Base-by-base conservation (phyloP, 495 filamentous ascomycete species). In the Tuber umbilicatum region DNA sequence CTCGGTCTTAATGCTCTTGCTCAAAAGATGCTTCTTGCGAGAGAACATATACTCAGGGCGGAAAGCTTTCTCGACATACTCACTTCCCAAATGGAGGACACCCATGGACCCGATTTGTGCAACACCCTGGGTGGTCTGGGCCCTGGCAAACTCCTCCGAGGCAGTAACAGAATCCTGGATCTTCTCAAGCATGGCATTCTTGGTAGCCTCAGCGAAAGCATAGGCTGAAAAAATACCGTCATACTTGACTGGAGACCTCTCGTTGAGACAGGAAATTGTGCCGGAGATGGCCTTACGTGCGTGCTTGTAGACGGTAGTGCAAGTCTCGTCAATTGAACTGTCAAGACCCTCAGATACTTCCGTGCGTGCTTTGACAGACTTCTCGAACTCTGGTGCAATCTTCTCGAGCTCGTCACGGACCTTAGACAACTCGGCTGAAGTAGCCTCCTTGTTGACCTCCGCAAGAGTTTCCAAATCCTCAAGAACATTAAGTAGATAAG, bases 401-500 rank as follows among this genome's bases (percentile, higher is more conserved):
- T 94, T 90, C 45, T 89, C 86, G 41, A 98, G 85, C 76, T 97
- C 93, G 79, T 88, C 88, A 5, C 87, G 89, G 14, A 98, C 92
- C 64, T 93, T 89, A 75, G 97, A 91, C 27, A 97, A 87, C 83
- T 98, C 96, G 10, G 90, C 87, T 76, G 94, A 89, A 35, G 93
- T 93, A 39, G 97, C 89, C 74, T 97, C 93, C 50, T 89, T 86
- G 83, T 99, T 99, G 80, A 97, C 93, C 0, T 88, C 88, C 3
- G 94, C 94, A 55, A 99, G 86, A 14, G 88, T 89, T 75, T 92
- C 87, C 27, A 99, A 83, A 82, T 98, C 95, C 70, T 91, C 89
- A 67, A 99, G 87, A 60, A 98, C 88, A 82, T 99, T 98, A 77
- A 94, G 86, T n/a, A 99, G 90, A 80, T 98, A 99, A 6, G 94